phyloP scores from a whole-genome alignment of 73 alveolate genomes.

The Blepharisma stoltei region DNA sequence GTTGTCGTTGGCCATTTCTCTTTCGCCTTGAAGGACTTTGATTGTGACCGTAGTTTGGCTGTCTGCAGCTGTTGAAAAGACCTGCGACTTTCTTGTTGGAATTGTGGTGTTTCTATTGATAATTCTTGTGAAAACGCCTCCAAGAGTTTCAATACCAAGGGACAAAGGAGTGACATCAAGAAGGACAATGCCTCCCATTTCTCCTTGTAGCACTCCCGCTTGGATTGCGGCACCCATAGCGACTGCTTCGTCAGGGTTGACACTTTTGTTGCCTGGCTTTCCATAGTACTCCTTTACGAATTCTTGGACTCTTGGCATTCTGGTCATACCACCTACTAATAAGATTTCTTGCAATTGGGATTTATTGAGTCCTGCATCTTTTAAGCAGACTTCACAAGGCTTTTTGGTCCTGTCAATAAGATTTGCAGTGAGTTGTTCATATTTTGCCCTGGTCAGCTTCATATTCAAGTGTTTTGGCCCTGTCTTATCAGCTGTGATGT shows the following conservation, averaged over 20 bases:
- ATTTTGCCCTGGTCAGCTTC: constrained; percentile 79
- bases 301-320: constrained; percentile 90
- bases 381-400: constrained; percentile 81
- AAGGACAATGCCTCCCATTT: constrained; percentile 51
- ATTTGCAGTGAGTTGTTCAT: constrained; percentile 54
- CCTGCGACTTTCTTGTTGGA: constrained; percentile 94
- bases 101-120: constrained; percentile 94
- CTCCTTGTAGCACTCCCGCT: constrained; percentile 95
- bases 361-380: constrained; percentile 87
- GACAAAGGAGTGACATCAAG: constrained; percentile 98
- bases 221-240: constrained; percentile 98
- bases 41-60: constrained; percentile 90
- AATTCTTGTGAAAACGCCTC: constrained; percentile 93
- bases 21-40: constrained; percentile 96
- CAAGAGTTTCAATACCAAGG: constrained; percentile 93
- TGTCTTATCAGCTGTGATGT: constrained; percentile 87
- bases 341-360: constrained; percentile 90
- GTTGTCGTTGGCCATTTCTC: constrained; percentile 93
- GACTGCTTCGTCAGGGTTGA: constrained; percentile 98
- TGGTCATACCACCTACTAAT: constrained; percentile 92
- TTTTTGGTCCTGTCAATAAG: constrained; percentile 67
- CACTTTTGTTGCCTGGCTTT: constrained; percentile 65
- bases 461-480: constrained; percentile 85
- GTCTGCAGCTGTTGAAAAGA: constrained; percentile 93
- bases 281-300: constrained; percentile 69